Base-by-base conservation (phyloP, 257 asterid species). In the Vinca minor region DNA sequence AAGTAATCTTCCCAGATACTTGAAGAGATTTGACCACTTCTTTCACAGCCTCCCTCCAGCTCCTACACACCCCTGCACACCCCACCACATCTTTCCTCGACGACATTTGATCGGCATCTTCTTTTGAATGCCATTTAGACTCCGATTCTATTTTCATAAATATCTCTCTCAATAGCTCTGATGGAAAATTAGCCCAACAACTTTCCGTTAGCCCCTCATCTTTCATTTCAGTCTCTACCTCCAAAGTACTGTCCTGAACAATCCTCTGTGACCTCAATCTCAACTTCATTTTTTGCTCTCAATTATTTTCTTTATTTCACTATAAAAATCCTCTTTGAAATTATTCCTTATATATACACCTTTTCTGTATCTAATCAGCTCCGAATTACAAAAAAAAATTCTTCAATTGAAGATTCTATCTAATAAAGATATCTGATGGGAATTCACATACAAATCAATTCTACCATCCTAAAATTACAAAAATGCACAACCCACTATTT, bases 21-120 rank as follows among this genome's bases (percentile, higher is more conserved):
- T 88, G 87, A 14, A 88, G 98, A 56, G 73, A 74, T 50, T 69
- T 65, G 0, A 88, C 96, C 28, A 86, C 49, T 75, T 88, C 98
- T 84, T 84, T 84, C 85, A 91, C 76, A 69, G 78, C 76, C 60
- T 88, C 84, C 74, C 98, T 86, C 98, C 96, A 91, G 76, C 82
- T 83, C 71, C 76, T 83, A 68, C 98, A 91, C 36, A 91, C 98
- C 12, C 96, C 94, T 0, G 95, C 91, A 76, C 94, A 86, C 55
- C 95, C 88, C 73, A 88, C 92, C 6, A 91, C 98, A 66, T 78
- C 82, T 66, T 80, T 86, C 68, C 98, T 91, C 32, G 71, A 74
- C 57, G 96, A 95, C 92, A 95, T 86, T 53, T 82, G 78, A 1
- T 81, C 64, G 64, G 80, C 96, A 17, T 81, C 74, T 47, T 80